Base-by-base conservation (phyloP, 768 basidiomycete genomes). In the Pulveroboletus sp. region DNA sequence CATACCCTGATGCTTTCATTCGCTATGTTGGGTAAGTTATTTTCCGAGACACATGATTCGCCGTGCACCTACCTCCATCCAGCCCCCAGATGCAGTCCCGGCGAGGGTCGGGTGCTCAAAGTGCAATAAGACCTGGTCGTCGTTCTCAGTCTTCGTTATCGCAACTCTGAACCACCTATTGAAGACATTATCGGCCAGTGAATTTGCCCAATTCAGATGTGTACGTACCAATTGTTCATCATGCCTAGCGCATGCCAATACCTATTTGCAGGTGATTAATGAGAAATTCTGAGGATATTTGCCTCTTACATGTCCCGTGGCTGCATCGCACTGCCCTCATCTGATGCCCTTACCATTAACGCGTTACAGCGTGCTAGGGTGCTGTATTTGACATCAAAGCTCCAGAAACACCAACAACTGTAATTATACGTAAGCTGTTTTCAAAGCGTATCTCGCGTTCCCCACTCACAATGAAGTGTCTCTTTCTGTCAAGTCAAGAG, bases 331-430 rank as follows among this genome's bases (percentile, higher is more conserved):
- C 78, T 59, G 1, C 69, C 63, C 57, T 82, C 80, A 52, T 84
- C 83, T 73, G 79, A 77, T 8, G 73, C 75, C 27, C 80, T 70
- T 2, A 84, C 77, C 46, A 71, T 64, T 16, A 84, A 63, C 2
- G 69, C 69, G 2, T 62, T 41, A n/a, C 70, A 67, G 2, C 61
- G 52, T 34, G 53, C 55, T 17, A 84, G 60, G 20, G 57, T 47
- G n/a, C 48, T 39, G 12, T 75, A 41, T 1, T 67, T 51, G 10
- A 79, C 63, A 1, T 69, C 61, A 48, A 74, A 69, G 1, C 64
- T 61, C 80, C 81, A 85, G 62, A 82, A 80, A 49, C 75, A 79
- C 82, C 83, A 84, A 57, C 80, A 83, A 56, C 62, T 63, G 34
- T 7, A 10, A 19, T 17, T 27, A 8, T 27, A 14, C 11, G 40